These are phyloP conservation scores for Gigaspora rosea DNA, from an alignment of 192 early-diverging fungal genomes.

Conservation along the genomic window DNA sequence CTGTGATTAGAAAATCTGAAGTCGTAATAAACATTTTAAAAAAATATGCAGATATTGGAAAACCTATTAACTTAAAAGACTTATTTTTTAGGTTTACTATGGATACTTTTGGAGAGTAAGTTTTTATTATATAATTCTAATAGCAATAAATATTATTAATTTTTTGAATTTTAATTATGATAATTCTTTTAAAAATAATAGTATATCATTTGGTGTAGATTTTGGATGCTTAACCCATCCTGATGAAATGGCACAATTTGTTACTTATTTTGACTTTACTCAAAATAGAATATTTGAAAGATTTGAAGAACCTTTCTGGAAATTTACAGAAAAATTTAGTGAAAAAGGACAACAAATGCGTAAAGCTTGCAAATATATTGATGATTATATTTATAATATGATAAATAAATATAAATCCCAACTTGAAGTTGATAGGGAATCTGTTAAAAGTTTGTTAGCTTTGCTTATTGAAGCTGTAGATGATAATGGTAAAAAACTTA, in stretches of 20 bases:
- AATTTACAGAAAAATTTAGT: slow-evolving; percentile 36
- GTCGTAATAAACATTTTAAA: not conserved
- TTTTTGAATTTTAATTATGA: not conserved
- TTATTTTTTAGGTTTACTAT: slow-evolving; percentile 51
- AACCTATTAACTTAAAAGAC: slow-evolving; percentile 48
- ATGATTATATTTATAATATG: slow-evolving; percentile 38
- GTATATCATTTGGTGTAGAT: slow-evolving; percentile 44
- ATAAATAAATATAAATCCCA: slow-evolving; percentile 38
- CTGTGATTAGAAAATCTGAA: not conserved
- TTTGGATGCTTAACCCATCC: slow-evolving; percentile 40
- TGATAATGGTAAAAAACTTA: slow-evolving; percentile 42
- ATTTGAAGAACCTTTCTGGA: slow-evolving; percentile 40
- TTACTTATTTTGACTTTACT: slow-evolving; percentile 52
- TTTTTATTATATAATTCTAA: not conserved
- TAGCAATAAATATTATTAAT: not conserved
- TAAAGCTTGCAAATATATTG: slow-evolving; percentile 28
- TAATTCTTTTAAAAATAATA: not conserved
- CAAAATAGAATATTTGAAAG: slow-evolving; percentile 41
- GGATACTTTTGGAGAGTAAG: slow-evolving; percentile 43
- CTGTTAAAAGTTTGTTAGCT: slow-evolving; percentile 40
- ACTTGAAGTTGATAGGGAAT: slow-evolving; percentile 12
- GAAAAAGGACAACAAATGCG: slow-evolving; percentile 29
- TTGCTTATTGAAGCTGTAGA: slow-evolving; percentile 49
- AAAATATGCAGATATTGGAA: slow-evolving; percentile 30
- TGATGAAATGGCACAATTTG: slow-evolving; percentile 44